These are phyloP conservation scores for Tetraselmis striata DNA, from an alignment of 139 green algal species.

Conservation along the genomic window DNA sequence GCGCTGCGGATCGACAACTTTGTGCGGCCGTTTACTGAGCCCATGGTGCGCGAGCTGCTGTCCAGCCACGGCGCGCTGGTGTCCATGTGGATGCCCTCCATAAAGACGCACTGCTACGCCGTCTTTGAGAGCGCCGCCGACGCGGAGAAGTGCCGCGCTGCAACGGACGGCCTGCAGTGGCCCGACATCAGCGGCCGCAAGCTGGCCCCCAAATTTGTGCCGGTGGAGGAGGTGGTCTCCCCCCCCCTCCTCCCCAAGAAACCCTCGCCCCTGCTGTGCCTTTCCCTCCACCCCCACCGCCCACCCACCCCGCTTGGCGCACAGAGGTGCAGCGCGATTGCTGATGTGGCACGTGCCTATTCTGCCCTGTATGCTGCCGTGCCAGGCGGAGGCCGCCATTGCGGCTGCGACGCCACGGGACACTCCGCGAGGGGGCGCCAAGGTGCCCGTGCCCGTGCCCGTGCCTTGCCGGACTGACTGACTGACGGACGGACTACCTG, in stretches of 20 bases:
- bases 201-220: constrained; percentile 36
- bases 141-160: constrained; percentile 44
- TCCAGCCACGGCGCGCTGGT: constrained; percentile 29
- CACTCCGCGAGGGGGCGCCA: background rate
- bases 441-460: too few species aligned
- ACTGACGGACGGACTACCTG: too few species aligned
- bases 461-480: too few species aligned
- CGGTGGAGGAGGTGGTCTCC: constrained; percentile 10
- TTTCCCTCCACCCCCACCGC: too few species aligned
- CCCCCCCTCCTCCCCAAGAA: too few species aligned
- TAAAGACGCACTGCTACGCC: constrained; percentile 70
- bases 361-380: too few species aligned
- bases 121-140: constrained; percentile 45
- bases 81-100: constrained; percentile 75
- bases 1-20: constrained; percentile 72
- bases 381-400: constrained; percentile 5
- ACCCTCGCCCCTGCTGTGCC: too few species aligned
- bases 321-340: too few species aligned
- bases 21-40: constrained; percentile 66
- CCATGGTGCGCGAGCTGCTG: constrained; percentile 25
- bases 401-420: background rate
- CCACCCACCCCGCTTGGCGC: too few species aligned
- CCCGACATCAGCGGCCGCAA: constrained; percentile 35
- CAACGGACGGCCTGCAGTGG: constrained; percentile 38
- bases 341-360: too few species aligned